Base-by-base conservation (phyloP, 352 stramenopile species). In the Peronospora farinosa region DNA sequence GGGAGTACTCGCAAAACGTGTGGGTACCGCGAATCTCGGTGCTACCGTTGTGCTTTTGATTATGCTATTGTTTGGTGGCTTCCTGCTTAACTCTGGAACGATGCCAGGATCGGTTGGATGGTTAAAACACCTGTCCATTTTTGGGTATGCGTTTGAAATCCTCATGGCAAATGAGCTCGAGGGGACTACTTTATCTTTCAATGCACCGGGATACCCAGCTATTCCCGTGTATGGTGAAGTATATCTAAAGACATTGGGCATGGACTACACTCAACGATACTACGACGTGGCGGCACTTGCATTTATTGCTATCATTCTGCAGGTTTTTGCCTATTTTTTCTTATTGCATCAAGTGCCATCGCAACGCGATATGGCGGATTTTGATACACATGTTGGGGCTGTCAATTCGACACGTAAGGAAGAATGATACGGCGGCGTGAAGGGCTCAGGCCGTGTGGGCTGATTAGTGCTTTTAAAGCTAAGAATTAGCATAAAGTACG, bases 111-210 rank as follows among this genome's bases (percentile, higher is more conserved):
- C 52, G 10, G 72, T 89, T 3, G 74, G 55, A 8, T 89, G 75
- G 75, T 40, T 94, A 32, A 78, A 89, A 47, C 75, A 88, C 42
- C 60, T 89, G 11, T 92, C 80, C n/a, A 86, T 91, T 55, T 94
- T 91, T 58, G 85, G 67, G 42, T 94, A 94, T 47, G 83, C 76
- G 35, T 94, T 92, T 41, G 83, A 94, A 54, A 84, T 92, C 41
- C 71, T 92, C 46, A 88, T 92, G 76, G 82, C 70, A 3, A 92
- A 89, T 55, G 81, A 92, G 47, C 64, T 89, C n/a, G 76, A 83
- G 37, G 78, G 77, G 0, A 48, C 87, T 31, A 55, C 88, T 50
- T 53, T 92, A 36, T 83, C 66, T 57, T 92, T 92, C 44, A 63
- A 92, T 46, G 81, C 81, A 5, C 74, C 78, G 0, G 81, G 81